Evolutionary conservation across 75 land plant species (phyloP), one percentile per base, ranked within the genome.

Genomic region (Gnetum montanum): DNA sequence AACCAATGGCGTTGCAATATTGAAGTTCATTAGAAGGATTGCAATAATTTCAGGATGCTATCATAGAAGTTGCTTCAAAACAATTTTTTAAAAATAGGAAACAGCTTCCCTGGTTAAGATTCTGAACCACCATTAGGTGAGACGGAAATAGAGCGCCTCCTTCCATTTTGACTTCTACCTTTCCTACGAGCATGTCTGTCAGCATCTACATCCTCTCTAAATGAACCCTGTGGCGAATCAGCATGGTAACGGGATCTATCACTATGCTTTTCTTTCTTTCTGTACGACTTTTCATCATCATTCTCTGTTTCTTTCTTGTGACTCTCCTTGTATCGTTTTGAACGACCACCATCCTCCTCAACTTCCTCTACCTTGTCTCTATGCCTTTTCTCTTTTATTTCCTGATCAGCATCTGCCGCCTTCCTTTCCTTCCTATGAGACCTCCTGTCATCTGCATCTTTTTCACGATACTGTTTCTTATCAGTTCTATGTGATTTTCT

Each of bases 191-290:
- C 18, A 4, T 41, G 36, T 18, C 50, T 61, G 18, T 31, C 67
- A 15, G 46, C 19, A 12, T 60, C 46, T 25, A 6, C 67, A 62
- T 33, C 27, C 55, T 53, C 55, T 36, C 31, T 12, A 10, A 31
- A 25, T 33, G 55, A 53, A 53, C 50, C 65, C 18, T 73, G 57
- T 1, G 66, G 49, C 28, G 73, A 73, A 20, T 38, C 43, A 40
- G 73, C 61, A 43, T 65, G 19, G 27, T 66, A 62, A 27, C 45
- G 46, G 30, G 41, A 46, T 19, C 66, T 51, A 31, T 67, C 55
- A n/a, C 58, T 53, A 45, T 62, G 63, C 46, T 55, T 73, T n/a
- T 46, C 56, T 59, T 46, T 51, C 27, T 36, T 73, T 62, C 50
- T 69, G 10, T 73, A 60, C 7, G 44, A 38, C 34, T 55, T 62